Base-by-base conservation (phyloP, 176 grass and related monocot species). In the Sorghum bicolor region DNA sequence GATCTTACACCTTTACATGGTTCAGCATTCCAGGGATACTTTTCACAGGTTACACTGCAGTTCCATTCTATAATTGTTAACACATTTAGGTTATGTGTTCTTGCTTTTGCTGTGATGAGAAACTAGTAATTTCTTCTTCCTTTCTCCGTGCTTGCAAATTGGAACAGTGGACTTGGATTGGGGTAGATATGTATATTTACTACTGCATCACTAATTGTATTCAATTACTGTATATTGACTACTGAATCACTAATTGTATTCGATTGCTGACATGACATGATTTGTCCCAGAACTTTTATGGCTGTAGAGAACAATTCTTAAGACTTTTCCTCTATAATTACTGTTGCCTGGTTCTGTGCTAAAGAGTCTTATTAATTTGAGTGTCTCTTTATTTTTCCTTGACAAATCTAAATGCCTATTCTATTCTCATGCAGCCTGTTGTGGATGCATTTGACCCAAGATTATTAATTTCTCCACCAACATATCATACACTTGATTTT, bases 391-490 rank as follows among this genome's bases (percentile, higher is more conserved):
- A 4, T 1, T 48, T 47, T 71, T 30, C 32, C 22, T 12, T 64
- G 16, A 10, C 1, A 40, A 66, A 20, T 80, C 55, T 77, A 73
- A 79, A 68, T 75, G 8, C 28, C 37, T 83, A 48, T 80, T 53
- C 19, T 57, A 64, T 69, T 79, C 28, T 85, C 70, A 67, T 92
- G 86, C 89, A 99, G 97, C 97, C 97, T 87, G 97, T 99, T 52
- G 97, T 99, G 65, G 97, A 99, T 86, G 97, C 97, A 41, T 99
- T 99, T 81, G 97, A 99, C 84, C 93, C 97, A 77, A 99, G 97
- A 89, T 78, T 99, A 64, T 90, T 99, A 66, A 65, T 99, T 48
- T 99, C 91, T 74, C 89, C 86, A 2, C 75, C 97, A 78, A 91
- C 50, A 47, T 74, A 78, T 76, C 97, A 96, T 73, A 91, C 70